Percentiles rank a stretch among this genome's conserved stretches.
phyloP scores from a whole-genome alignment of 2,329 filamentous ascomycete species.

The Penicillium thymicola region DNA sequence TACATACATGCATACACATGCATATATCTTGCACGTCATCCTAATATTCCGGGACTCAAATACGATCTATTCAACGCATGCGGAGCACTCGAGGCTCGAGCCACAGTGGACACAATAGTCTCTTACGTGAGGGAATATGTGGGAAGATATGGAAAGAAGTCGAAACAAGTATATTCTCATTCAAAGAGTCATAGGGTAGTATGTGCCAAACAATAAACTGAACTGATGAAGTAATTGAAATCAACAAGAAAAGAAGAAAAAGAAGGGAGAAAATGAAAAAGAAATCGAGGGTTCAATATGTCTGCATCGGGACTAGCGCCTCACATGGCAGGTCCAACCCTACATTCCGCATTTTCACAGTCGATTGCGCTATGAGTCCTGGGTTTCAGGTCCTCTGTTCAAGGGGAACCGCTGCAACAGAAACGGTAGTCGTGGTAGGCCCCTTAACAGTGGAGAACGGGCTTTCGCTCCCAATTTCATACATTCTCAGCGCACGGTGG shows the following conservation, averaged over 20 bases:
- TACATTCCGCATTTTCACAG: slow-evolving; percentile 12
- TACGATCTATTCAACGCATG: background rate
- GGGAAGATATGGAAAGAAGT: background rate
- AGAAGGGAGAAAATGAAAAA: background rate
- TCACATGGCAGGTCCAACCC: slow-evolving; percentile 15
- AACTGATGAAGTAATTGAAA: background rate
- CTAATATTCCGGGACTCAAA: background rate
- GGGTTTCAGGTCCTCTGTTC: slow-evolving; percentile 5
- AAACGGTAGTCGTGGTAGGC: slow-evolving; percentile 14
- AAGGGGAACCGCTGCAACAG: slow-evolving; percentile 19
- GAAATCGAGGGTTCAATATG: background rate
- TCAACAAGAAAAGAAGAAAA: background rate
- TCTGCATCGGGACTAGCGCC: slow-evolving; percentile 14
- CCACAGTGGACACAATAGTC: background rate
- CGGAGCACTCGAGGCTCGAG: background rate
- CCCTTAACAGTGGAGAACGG: background rate
- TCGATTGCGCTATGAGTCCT: background rate
- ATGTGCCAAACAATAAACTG: background rate
- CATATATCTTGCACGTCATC: background rate
- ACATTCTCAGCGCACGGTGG: slow-evolving; percentile 26
- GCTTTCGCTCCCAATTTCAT: slow-evolving; percentile 25
- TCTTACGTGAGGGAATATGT: background rate
- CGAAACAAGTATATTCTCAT: background rate
- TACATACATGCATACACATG: background rate
- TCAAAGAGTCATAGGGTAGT: slow-evolving; percentile 6